A percentile compares a stretch with the other conserved stretches of the same genome.
Evolutionary conservation across 2,329 filamentous ascomycete genomes (phyloP).

Genomic region (Clarireedia sp.): DNA sequence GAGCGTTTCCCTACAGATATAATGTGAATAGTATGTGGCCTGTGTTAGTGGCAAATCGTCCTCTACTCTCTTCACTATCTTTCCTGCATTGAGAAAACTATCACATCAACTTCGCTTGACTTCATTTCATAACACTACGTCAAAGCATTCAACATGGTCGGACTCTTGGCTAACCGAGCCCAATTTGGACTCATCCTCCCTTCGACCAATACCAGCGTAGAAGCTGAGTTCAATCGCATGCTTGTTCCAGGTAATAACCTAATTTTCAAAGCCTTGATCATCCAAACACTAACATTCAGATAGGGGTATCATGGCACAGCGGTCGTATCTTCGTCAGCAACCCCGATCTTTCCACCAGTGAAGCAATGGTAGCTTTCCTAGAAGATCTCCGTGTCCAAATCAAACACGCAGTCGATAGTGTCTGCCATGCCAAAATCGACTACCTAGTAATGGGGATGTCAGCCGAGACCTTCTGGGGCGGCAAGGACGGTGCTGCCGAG

Average conservation of each 20-base stretch:
- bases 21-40: background rate
- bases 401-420: conserved; percentile 24
- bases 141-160: background rate
- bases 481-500: conserved; percentile 25
- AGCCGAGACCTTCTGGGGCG: conserved; percentile 30
- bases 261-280: background rate
- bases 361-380: conserved; percentile 28
- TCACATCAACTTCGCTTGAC: too few relatives aligned
- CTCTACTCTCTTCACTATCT: too few relatives aligned
- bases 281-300: background rate
- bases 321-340: conserved; percentile 29
- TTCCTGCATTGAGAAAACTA: too few relatives aligned
- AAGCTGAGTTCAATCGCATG: conserved; percentile 30
- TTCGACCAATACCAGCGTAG: conserved; percentile 31
- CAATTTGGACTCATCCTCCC: conserved; percentile 30
- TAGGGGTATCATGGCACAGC: conserved; percentile 21
- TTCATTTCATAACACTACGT: background rate
- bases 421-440: conserved; percentile 25
- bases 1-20: background rate
- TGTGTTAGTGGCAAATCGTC: background rate
- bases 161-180: background rate
- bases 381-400: conserved; percentile 26
- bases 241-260: conserved; percentile 17
- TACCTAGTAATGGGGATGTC: conserved; percentile 31
- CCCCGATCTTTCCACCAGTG: conserved; percentile 25